Evolutionary conservation across 2,329 filamentous ascomycete genomes (phyloP).

Genomic region (Ophiostoma ulmi): DNA sequence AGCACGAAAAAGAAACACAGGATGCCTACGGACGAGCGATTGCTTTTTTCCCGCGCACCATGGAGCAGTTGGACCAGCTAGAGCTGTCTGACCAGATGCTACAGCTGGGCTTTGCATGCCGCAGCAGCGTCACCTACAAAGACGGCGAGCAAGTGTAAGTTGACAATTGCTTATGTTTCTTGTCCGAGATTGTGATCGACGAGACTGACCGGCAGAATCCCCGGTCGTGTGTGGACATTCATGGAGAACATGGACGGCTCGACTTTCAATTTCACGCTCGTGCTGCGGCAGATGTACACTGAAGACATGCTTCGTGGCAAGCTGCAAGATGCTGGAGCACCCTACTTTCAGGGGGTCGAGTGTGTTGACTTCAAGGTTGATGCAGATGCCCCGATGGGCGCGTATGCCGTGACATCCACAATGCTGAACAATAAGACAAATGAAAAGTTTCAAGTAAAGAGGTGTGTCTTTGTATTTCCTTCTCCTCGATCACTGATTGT

Average conservation of each 20-base stretch:
- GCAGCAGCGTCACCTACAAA: slow-evolving; percentile 47
- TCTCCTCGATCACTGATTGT: neutral
- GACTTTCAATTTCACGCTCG: slow-evolving; percentile 48
- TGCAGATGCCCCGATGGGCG: slow-evolving; percentile 76
- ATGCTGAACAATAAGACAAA: slow-evolving; percentile 74
- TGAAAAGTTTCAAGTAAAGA: slow-evolving; percentile 63
- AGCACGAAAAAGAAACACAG: slow-evolving; percentile 44
- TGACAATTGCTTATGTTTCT: neutral
- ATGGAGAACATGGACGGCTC: slow-evolving; percentile 51
- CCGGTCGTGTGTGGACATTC: slow-evolving; percentile 47
- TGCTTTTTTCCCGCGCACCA: slow-evolving; percentile 48
- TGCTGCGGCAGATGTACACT: slow-evolving; percentile 51
- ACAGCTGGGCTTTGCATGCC: slow-evolving; percentile 49
- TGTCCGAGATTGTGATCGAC: neutral
- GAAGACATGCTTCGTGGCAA: slow-evolving; percentile 48
- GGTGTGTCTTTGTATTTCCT: neutral
- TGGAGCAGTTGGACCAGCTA: slow-evolving; percentile 50
- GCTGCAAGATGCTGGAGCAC: slow-evolving; percentile 35
- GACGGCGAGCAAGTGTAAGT: slow-evolving; percentile 39
- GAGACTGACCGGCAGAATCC: slow-evolving; percentile 14
- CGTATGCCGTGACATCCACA: slow-evolving; percentile 81
- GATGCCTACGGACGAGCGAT: slow-evolving; percentile 51
- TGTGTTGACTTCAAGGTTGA: slow-evolving; percentile 38
- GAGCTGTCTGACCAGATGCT: slow-evolving; percentile 45
- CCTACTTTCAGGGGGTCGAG: slow-evolving; percentile 33